A percentile compares a stretch with the other conserved stretches of the same genome.
phyloP scores from a whole-genome alignment of 805 yeast genomes.

The Saccharomycopsis guyanensis region DNA sequence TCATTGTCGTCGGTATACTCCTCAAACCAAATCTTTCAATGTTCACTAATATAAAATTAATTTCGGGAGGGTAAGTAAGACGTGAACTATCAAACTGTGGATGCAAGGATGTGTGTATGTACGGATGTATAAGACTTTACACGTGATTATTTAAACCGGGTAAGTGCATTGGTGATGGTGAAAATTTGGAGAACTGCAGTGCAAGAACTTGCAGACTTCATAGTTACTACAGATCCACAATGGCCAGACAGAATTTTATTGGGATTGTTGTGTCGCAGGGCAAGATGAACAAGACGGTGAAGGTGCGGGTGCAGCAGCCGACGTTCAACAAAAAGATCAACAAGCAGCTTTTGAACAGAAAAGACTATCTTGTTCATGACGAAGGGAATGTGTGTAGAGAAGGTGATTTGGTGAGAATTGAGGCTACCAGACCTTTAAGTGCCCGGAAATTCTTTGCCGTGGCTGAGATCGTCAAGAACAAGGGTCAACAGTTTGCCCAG shows the following conservation, averaged over 20 bases:
- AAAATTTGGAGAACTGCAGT: no score
- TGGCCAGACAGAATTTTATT: constrained; percentile 86
- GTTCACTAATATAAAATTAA: no score
- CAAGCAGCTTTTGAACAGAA: constrained; percentile 69
- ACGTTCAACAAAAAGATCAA: constrained; percentile 64
- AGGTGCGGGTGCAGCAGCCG: constrained; percentile 78
- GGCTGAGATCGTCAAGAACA: constrained; percentile 81
- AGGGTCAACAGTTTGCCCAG: constrained; percentile 85
- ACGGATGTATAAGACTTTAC: no score
- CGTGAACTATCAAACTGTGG: no score
- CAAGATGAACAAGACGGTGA: constrained; percentile 90
- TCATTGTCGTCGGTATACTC: background rate
- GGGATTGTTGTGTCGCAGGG: constrained; percentile 96
- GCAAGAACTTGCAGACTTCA: no score
- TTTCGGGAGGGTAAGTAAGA: no score
- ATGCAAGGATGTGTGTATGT: no score
- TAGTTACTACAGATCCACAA: no score
- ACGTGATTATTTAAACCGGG: no score
- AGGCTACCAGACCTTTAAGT: constrained; percentile 78
- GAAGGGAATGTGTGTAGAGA: constrained; percentile 87
- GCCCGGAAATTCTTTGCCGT: constrained; percentile 80
- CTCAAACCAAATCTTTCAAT: no score
- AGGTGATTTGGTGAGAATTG: constrained; percentile 93
- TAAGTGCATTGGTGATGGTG: no score
- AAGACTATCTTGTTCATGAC: constrained; percentile 87